Base-by-base conservation (phyloP, 1,284 basidiomycete species). In the Rhizoctonia solani region DNA sequence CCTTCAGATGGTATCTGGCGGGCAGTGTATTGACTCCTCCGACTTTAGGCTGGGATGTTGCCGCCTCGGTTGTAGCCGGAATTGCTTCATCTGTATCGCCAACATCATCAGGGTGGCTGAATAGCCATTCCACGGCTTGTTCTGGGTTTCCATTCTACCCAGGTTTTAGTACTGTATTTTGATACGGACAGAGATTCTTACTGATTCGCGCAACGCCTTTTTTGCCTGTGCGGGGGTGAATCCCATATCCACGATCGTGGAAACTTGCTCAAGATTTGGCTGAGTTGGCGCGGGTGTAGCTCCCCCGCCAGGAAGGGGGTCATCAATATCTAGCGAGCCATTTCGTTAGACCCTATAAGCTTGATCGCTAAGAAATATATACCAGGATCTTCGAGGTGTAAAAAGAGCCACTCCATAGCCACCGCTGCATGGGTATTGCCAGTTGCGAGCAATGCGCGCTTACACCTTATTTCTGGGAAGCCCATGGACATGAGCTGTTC, bases 401-500 rank as follows among this genome's bases (percentile, higher is more conserved):
- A 82, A 75, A 99, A 97, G 44, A 99, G 77, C 96, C 96, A 99
- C 71, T 93, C 89, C 92, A 95, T 97, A 0, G 96, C 95, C 0
- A 82, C 83, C 73, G 96, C 92, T 0, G 90, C 81, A 72, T 89
- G 86, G 74, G 92, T 92, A 44, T 75, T 75, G 0, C 93, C 93
- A 0, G 95, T 98, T 0, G 93, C 95, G 1, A 96, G 80, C 14
- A 98, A 77, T 0, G 95, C 95, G 73, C 93, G 93, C 73, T 95
- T 88, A 75, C 91, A 93, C 23, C 93, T 84, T 3, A 93, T 76
- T 0, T 79, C 75, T 0, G 93, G 89, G 81, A 97, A 97, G 0
- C 95, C 95, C 93, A 97, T 95, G 0, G 80, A 86, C 73, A 90
- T 85, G 19, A 97, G 80, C 76, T 90, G 87, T 0, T 79, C 81